Percentiles rank a stretch among this genome's conserved stretches.
Evolutionary conservation across 306 rosid genomes (phyloP).

Genomic region (Quercus cerris): DNA sequence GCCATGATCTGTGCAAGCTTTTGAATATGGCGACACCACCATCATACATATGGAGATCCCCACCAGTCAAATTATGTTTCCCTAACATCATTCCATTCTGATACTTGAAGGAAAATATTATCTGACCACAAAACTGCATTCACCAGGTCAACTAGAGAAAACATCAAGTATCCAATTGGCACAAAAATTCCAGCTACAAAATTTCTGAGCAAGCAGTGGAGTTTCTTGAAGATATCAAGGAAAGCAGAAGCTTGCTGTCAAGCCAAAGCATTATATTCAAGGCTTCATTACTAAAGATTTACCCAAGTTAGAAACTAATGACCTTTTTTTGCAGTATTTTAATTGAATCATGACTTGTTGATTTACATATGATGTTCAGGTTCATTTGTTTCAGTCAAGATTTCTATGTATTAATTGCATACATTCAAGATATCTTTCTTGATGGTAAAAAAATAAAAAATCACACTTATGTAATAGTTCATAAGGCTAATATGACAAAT

Average conservation of each 20-base stretch:
- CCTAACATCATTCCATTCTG: too few species aligned
- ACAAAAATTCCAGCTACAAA: too few species aligned
- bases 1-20: not conserved
- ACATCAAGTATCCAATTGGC: too few species aligned
- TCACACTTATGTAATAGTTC: not conserved
- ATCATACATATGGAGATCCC: too few species aligned
- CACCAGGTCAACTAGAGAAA: too few species aligned
- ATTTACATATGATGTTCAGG: not conserved
- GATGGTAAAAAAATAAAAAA: not conserved
- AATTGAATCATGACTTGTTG: not conserved
- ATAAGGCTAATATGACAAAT: too few species aligned
- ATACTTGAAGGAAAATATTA: too few species aligned
- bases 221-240: not conserved
- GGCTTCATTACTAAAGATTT: not conserved
- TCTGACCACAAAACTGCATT: too few species aligned
- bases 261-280: not conserved
- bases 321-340: not conserved
- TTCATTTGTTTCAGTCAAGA: not conserved
- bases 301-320: not conserved
- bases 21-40: not conserved
- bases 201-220: too few species aligned
- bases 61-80: too few species aligned
- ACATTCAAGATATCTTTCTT: not conserved
- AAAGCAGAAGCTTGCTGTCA: not conserved
- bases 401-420: too few species aligned